phyloP scores from a whole-genome alignment of 2,329 filamentous ascomycete genomes.

The Geosmithia morbida region DNA sequence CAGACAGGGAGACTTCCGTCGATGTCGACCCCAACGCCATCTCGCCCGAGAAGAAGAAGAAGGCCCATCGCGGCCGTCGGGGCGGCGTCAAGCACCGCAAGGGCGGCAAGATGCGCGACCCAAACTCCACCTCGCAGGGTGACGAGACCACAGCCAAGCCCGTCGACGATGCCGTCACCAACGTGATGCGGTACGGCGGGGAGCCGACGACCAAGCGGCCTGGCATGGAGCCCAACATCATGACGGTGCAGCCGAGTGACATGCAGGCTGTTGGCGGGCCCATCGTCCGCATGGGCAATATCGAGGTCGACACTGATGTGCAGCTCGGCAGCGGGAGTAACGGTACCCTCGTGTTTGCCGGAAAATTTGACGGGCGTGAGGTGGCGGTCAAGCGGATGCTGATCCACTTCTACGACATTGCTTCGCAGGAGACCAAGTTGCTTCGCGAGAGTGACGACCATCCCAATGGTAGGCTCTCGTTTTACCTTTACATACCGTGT shows the following conservation, averaged over 20 bases:
- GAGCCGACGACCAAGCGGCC: slow-evolving; percentile 12
- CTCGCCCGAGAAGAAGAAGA: slow-evolving; percentile 45
- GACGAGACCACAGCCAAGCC: slow-evolving; percentile 27
- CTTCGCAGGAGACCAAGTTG: slow-evolving; percentile 82
- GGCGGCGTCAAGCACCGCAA: slow-evolving; percentile 57
- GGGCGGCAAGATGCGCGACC: slow-evolving; percentile 33
- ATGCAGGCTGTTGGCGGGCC: slow-evolving; percentile 45
- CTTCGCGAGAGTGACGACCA: slow-evolving; percentile 91
- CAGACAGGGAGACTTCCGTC: neutral
- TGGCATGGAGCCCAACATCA: slow-evolving; percentile 46
- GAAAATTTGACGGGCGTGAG: slow-evolving; percentile 83
- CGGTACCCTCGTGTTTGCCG: slow-evolving; percentile 90
- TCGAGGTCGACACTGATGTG: slow-evolving; percentile 48
- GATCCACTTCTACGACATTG: slow-evolving; percentile 89
- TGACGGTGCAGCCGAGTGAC: slow-evolving; percentile 36
- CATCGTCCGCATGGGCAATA: slow-evolving; percentile 45
- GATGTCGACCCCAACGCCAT: slow-evolving; percentile 2
- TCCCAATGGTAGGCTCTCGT: slow-evolving; percentile 49
- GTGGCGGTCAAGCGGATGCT: slow-evolving; percentile 97
- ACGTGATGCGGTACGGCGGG: slow-evolving; percentile 42
- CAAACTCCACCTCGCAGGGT: slow-evolving; percentile 28
- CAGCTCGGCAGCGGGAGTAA: slow-evolving; percentile 74
- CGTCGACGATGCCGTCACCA: slow-evolving; percentile 47
- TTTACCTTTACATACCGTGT: neutral
- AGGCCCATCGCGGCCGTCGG: slow-evolving; percentile 54